Evolutionary conservation across 345 rosid species (phyloP).

Genomic region (Populus simonii): DNA sequence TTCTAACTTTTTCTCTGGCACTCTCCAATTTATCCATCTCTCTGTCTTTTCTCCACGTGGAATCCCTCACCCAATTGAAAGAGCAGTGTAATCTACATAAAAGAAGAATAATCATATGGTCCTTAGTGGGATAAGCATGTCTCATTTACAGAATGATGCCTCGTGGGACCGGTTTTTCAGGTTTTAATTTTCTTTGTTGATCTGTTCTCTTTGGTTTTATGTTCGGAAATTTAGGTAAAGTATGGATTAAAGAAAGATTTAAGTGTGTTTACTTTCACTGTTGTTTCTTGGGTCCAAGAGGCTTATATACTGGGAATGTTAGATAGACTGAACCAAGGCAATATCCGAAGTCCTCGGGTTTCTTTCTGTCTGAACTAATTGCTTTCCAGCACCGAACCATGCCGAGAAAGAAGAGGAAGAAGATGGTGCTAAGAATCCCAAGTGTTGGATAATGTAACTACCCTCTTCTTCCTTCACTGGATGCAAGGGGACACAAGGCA

Average conservation of each 20-base stretch:
- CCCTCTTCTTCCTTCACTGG: background rate
- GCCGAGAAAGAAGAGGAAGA: slow-evolving; percentile 12
- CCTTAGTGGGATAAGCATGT: slow-evolving; percentile 11
- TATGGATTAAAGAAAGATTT: background rate
- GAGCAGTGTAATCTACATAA: background rate
- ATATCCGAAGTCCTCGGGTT: background rate
- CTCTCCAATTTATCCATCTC: background rate
- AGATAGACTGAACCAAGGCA: background rate
- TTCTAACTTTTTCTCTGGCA: background rate
- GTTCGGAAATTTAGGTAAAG: background rate
- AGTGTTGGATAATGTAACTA: background rate
- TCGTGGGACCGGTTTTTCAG: background rate
- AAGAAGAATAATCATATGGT: slow-evolving; percentile 4
- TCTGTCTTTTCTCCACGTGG: slow-evolving; percentile 8
- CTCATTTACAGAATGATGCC: slow-evolving; percentile 1
- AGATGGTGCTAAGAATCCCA: background rate
- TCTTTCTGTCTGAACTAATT: background rate
- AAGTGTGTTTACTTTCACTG: background rate
- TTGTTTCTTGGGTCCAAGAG: background rate
- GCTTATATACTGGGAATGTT: background rate
- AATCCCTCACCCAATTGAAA: background rate
- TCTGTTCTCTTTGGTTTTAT: slow-evolving; percentile 1
- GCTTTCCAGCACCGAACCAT: background rate
- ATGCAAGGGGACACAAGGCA: slow-evolving; percentile 12
- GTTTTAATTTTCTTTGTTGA: background rate